Percentiles rank a stretch among this genome's conserved stretches.
phyloP scores from a whole-genome alignment of 306 rosid species.

The Citrullus colocynthis region DNA sequence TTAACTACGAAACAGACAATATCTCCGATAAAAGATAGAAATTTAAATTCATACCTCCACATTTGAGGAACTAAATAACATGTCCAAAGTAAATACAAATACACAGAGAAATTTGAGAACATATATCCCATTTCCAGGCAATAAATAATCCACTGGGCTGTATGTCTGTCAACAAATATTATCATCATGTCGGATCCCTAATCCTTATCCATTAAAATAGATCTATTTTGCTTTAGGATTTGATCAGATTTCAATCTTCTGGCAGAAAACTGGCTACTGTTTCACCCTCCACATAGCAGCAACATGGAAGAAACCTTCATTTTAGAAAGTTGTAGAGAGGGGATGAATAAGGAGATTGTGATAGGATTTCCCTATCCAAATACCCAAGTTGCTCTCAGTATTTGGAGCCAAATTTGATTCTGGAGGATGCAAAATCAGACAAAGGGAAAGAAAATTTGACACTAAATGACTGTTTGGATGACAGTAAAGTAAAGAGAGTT shows the following conservation, averaged over 20 bases:
- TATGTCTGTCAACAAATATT: background rate
- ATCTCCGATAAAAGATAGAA: background rate
- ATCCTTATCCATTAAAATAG: background rate
- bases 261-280: background rate
- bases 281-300: conserved; percentile 1
- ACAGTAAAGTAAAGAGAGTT: conserved; percentile 4
- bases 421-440: background rate
- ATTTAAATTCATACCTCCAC: background rate
- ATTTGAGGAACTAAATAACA: no score
- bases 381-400: background rate
- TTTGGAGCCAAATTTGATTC: background rate
- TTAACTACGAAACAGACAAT: no score
- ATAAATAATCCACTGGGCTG: background rate
- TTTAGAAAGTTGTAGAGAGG: background rate
- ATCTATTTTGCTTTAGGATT: background rate
- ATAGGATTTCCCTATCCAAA: background rate
- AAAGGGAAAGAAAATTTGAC: background rate
- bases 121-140: background rate
- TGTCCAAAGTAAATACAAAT: background rate
- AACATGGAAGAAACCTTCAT: background rate
- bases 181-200: background rate
- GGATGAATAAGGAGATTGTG: background rate
- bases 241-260: background rate
- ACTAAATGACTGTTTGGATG: background rate
- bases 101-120: background rate